These are phyloP conservation scores for Arachnopeziza araneosa DNA, from an alignment of 2,329 filamentous ascomycete species.

Conservation along the genomic window DNA sequence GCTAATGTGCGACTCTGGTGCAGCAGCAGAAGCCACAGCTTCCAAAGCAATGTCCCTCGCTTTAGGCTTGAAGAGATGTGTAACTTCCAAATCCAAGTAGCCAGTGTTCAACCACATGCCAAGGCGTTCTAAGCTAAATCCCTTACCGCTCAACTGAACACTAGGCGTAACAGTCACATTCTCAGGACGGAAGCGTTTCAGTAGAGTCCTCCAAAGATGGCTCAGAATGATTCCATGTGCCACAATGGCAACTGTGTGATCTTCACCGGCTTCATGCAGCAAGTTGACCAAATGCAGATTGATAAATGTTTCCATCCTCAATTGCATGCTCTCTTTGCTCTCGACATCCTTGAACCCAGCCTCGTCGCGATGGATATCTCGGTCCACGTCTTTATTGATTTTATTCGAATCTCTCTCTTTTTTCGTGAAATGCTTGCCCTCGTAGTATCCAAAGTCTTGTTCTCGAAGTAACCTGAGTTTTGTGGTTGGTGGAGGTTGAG, in stretches of 20 bases:
- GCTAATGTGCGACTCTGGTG: neutral
- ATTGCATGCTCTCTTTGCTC: conserved; percentile 59
- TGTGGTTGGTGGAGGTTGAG: conserved; percentile 11
- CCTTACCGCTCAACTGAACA: conserved; percentile 32
- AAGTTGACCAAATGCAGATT: conserved; percentile 56
- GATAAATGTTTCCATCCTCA: conserved; percentile 61
- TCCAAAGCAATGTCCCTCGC: neutral
- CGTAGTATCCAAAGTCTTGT: conserved; percentile 67
- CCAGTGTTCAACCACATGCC: conserved; percentile 63
- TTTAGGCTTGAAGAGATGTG: neutral
- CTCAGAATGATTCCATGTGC: conserved; percentile 80
- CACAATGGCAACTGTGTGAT: conserved; percentile 57
- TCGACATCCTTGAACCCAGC: conserved; percentile 54
- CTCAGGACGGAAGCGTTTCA: conserved; percentile 43
- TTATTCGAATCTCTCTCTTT: conserved; percentile 31
- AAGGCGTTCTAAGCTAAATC: conserved; percentile 43
- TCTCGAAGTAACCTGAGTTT: conserved; percentile 52
- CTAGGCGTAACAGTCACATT: conserved; percentile 34
- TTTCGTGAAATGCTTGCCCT: conserved; percentile 55
- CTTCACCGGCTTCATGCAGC: conserved; percentile 26
- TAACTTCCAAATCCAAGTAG: conserved; percentile 36
- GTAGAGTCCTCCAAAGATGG: conserved; percentile 58
- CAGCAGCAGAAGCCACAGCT: too few relatives aligned
- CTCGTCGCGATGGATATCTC: conserved; percentile 34
- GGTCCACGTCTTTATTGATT: conserved; percentile 34